Conservation (phyloP, 345 rosid species). For the Lenwebbia sp. region DNA sequence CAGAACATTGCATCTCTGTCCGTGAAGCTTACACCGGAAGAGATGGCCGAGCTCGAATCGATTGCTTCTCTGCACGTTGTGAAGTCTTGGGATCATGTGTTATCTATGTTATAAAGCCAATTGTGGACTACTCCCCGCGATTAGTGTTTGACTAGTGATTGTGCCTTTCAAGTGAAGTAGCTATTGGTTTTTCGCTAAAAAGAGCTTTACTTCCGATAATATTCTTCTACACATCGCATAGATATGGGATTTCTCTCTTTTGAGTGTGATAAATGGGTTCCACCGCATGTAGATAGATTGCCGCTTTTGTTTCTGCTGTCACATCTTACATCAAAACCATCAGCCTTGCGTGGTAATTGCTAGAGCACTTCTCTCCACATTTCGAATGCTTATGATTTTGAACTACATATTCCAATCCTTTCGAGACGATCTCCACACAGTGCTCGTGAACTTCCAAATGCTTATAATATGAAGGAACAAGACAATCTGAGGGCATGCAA, state of each 20-base stretch:
- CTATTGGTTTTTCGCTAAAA: no score
- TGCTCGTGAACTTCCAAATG: not conserved
- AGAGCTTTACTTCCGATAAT: no score
- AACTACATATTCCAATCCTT: not conserved
- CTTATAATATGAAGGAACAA: not conserved
- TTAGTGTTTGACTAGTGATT: no score
- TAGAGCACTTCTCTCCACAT: not conserved
- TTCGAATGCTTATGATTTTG: not conserved
- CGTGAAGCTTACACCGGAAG: conserved; percentile 30
- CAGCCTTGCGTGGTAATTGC: not conserved
- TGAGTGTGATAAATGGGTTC: no score
- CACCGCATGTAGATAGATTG: no score
- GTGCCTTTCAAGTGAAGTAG: no score
- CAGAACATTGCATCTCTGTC: conserved; percentile 38
- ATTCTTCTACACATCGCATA: no score
- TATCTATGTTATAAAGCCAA: no score
- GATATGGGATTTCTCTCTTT: no score
- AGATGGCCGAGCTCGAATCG: conserved; percentile 47
- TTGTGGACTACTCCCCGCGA: no score
- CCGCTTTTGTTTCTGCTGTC: not conserved
- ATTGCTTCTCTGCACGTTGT: no score
- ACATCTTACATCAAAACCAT: not conserved
- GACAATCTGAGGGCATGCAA: not conserved
- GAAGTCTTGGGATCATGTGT: no score
- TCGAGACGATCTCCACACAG: not conserved